phyloP scores from a whole-genome alignment of 306 rosid genomes.

The Prinsepia uniflora region DNA sequence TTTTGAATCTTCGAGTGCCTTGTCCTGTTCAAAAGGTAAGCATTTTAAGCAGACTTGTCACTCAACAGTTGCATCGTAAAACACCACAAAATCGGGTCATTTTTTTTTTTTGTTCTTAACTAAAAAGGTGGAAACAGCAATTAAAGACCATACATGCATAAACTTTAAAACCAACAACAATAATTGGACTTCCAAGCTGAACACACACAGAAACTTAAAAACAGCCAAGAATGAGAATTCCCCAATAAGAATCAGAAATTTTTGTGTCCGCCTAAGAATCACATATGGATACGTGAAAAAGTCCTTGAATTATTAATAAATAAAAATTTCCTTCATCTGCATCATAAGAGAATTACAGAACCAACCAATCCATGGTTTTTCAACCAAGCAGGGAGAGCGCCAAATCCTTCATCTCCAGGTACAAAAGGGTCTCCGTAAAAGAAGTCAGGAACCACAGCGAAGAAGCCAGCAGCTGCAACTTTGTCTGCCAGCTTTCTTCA shows the following conservation, averaged over 20 bases:
- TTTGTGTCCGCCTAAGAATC: background rate
- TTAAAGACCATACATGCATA: no score
- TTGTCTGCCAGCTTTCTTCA: conserved; percentile 36
- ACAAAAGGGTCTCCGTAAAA: no score
- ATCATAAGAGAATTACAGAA: conserved; percentile 22
- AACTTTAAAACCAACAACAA: background rate
- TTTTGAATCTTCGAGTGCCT: conserved; percentile 46
- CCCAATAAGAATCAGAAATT: no score
- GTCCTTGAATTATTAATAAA: background rate
- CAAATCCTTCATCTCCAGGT: conserved; percentile 14
- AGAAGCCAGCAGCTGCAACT: no score
- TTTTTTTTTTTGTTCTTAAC: no score
- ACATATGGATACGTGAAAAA: background rate
- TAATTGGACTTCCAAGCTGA: background rate
- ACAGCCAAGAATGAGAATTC: no score
- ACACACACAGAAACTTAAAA: no score
- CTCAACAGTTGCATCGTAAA: background rate
- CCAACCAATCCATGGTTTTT: conserved; percentile 45
- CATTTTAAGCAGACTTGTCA: background rate
- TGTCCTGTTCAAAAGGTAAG: conserved; percentile 31
- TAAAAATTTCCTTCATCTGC: background rate
- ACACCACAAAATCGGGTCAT: background rate
- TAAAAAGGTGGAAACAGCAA: no score
- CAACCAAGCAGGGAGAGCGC: conserved; percentile 29
- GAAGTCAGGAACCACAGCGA: no score